Evolutionary conservation across 331 rosid species (phyloP).

Genomic region (Prunus yedoensis): DNA sequence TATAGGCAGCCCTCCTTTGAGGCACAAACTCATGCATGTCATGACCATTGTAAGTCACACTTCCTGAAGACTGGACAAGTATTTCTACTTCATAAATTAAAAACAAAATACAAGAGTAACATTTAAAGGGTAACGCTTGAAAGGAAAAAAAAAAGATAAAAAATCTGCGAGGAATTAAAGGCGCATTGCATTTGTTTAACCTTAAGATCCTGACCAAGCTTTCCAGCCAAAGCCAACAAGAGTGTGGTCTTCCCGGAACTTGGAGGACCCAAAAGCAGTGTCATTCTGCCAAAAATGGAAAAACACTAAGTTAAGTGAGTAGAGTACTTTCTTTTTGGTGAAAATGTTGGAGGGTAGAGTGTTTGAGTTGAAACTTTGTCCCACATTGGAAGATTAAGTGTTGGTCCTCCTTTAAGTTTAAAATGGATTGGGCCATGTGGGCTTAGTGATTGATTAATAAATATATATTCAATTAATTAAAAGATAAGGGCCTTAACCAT

Average conservation of each 20-base stretch:
- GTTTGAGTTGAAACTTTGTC: too few species aligned
- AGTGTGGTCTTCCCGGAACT: conserved; percentile 66
- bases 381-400: too few species aligned
- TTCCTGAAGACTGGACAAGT: conserved; percentile 41
- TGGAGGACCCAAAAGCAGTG: conserved; percentile 62
- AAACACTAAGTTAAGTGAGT: not conserved
- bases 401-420: too few species aligned
- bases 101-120: not conserved
- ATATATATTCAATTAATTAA: too few species aligned
- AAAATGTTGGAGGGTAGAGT: too few species aligned
- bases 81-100: not conserved
- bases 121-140: not conserved
- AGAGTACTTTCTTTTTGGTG: too few species aligned
- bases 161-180: not conserved
- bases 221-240: conserved; percentile 51
- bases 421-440: too few species aligned
- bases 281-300: not conserved
- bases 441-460: too few species aligned
- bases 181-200: conserved; percentile 20
- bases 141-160: not conserved
- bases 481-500: too few species aligned
- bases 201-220: conserved; percentile 48
- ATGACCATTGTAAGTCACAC: conserved; percentile 64
- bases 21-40: conserved; percentile 65
- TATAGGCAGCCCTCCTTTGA: conserved; percentile 55